Evolutionary conservation across 2,329 filamentous ascomycete genomes (phyloP).

Genomic region (Aspergillus sp.): DNA sequence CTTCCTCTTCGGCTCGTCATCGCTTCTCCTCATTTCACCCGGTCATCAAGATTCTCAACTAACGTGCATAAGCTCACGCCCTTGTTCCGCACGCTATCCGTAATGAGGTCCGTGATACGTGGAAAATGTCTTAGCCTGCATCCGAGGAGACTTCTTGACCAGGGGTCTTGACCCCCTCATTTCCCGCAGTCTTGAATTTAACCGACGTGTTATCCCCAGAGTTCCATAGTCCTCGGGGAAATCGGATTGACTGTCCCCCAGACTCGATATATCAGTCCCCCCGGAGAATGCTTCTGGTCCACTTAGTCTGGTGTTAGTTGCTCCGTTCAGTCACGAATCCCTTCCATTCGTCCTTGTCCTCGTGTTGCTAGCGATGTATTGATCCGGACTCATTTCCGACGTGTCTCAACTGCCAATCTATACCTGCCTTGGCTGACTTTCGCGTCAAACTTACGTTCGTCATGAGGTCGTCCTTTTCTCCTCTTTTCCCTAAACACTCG

Average conservation of each 20-base stretch:
- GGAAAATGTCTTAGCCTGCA: neutral
- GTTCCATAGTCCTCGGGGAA: neutral
- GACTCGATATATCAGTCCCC: neutral
- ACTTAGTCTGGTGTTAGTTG: neutral
- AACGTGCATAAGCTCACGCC: neutral
- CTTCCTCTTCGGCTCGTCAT: neutral
- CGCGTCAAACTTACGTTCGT: neutral
- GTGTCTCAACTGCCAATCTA: neutral
- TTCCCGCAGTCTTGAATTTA: neutral
- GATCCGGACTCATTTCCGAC: conserved; percentile 4
- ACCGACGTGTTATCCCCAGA: neutral
- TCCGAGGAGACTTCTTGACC: neutral
- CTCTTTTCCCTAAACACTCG: neutral
- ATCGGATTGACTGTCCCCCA: neutral
- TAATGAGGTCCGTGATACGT: neutral
- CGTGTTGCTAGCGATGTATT: neutral
- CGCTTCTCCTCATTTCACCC: neutral
- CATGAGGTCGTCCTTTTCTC: neutral
- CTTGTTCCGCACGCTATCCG: no score
- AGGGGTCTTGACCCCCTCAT: neutral
- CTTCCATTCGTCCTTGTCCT: neutral
- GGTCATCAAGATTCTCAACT: neutral
- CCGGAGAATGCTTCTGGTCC: neutral
- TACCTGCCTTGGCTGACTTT: neutral
- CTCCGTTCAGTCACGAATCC: neutral